A percentile compares a stretch with the other conserved stretches of the same genome.
Evolutionary conservation across 1,284 basidiomycete species (phyloP).

Genomic region (Ceratobasidium sp.): DNA sequence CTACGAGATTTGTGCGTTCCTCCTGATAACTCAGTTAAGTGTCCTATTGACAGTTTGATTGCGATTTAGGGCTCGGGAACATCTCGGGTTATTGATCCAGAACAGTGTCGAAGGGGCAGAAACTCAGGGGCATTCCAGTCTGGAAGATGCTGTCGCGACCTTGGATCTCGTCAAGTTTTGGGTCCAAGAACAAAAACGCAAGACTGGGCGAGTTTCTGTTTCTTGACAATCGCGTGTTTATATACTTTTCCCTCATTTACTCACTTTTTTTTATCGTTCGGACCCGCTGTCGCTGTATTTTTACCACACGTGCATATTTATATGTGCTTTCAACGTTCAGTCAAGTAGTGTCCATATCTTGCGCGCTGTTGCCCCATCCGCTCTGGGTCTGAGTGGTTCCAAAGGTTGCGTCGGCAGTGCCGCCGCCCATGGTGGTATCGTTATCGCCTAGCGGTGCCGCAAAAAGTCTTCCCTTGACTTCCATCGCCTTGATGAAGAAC

Average conservation of each 20-base stretch:
- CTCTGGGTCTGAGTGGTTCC: slow-evolving; percentile 8
- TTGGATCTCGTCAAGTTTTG: slow-evolving; percentile 76
- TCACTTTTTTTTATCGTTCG: background rate
- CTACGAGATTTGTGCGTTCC: slow-evolving; percentile 77
- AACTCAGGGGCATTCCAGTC: slow-evolving; percentile 80
- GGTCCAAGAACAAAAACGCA: slow-evolving; percentile 51
- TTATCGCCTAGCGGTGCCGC: slow-evolving; percentile 21
- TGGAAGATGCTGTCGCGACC: slow-evolving; percentile 85
- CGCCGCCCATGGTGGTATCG: slow-evolving; percentile 31
- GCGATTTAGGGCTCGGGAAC: slow-evolving; percentile 73
- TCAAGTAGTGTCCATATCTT: slow-evolving; percentile 34
- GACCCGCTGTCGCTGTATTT: slow-evolving; percentile 10
- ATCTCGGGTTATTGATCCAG: slow-evolving; percentile 81
- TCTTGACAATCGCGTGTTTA: background rate
- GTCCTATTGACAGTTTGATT: background rate
- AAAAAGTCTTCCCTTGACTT: slow-evolving; percentile 60
- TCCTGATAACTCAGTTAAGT: slow-evolving; percentile 10
- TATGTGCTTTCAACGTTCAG: background rate
- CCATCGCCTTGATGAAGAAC: slow-evolving; percentile 87
- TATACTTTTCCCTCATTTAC: slow-evolving; percentile 6
- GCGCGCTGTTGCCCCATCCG: slow-evolving; percentile 20
- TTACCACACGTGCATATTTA: slow-evolving; percentile 21
- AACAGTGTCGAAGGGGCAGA: slow-evolving; percentile 60
- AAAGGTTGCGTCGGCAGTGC: slow-evolving; percentile 24
- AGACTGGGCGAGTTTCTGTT: background rate